Evolutionary conservation across 306 rosid species (phyloP).

Genomic region (Lathyrus tuberosus): DNA sequence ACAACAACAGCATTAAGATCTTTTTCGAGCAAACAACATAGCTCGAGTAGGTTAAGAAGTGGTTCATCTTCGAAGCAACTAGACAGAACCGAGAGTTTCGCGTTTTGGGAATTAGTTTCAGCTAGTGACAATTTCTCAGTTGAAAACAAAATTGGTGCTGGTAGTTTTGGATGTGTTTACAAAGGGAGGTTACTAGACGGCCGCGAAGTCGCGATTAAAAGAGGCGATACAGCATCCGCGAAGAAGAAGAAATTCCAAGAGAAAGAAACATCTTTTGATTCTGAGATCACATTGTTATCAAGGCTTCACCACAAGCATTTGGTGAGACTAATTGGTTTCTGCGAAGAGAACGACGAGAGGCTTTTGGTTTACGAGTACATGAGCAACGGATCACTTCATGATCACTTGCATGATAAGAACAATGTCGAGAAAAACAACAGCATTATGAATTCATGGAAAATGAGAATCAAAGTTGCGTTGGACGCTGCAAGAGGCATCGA

Average conservation of each 20-base stretch:
- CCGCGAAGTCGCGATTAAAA: conserved; percentile 51
- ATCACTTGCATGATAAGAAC: conserved; percentile 48
- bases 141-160: conserved; percentile 46
- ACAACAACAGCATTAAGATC: conserved; percentile 36
- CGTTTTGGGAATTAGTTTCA: conserved; percentile 41
- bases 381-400: conserved; percentile 48
- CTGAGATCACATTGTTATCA: conserved; percentile 49
- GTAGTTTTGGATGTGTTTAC: conserved; percentile 57
- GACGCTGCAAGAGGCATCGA: conserved; percentile 59
- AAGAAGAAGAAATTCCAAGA: conserved; percentile 52
- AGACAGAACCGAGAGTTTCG: conserved; percentile 44
- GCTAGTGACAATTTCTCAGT: conserved; percentile 44
- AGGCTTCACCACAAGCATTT: conserved; percentile 58
- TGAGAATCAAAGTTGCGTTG: conserved; percentile 51
- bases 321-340: conserved; percentile 54
- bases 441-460: conserved; percentile 49
- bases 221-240: conserved; percentile 46
- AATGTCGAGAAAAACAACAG: conserved; percentile 38
- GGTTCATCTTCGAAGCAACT: conserved; percentile 48
- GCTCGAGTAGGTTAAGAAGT: conserved; percentile 43
- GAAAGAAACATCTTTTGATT: conserved; percentile 54
- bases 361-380: conserved; percentile 55
- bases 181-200: conserved; percentile 47
- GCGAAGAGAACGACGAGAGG: conserved; percentile 53
- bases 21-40: conserved; percentile 40